phyloP scores from a whole-genome alignment of 306 rosid species.

The Cicer arietinum region DNA sequence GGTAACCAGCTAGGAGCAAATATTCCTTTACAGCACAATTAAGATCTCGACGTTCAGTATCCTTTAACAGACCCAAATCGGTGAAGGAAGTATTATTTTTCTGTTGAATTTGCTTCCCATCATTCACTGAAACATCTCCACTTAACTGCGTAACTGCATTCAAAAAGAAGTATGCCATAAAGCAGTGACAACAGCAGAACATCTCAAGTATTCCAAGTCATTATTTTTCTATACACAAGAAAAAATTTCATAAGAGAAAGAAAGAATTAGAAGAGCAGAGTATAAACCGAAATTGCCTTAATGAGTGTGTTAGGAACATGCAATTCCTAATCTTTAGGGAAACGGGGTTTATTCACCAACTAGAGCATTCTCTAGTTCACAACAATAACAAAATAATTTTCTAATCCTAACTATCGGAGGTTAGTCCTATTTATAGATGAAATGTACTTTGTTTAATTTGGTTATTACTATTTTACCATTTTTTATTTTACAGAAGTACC shows the following conservation, averaged over 20 bases:
- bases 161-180: conserved; percentile 33
- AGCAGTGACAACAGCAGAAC: conserved; percentile 8
- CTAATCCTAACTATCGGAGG: too few relatives aligned
- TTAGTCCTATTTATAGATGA: too few relatives aligned
- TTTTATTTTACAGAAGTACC: too few relatives aligned
- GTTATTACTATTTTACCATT: too few relatives aligned
- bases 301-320: too few relatives aligned
- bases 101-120: conserved; percentile 57
- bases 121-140: conserved; percentile 52
- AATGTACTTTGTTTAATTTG: too few relatives aligned
- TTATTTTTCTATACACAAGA: conserved; percentile 13
- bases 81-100: conserved; percentile 60
- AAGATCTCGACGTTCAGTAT: conserved; percentile 81
- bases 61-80: conserved; percentile 86
- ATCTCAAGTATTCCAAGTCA: conserved; percentile 30
- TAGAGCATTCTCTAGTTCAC: too few relatives aligned
- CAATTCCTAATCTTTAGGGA: too few relatives aligned
- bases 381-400: too few relatives aligned
- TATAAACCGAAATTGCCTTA: conserved; percentile 29
- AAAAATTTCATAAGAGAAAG: conserved; percentile 17
- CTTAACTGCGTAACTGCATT: conserved; percentile 54
- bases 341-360: too few relatives aligned
- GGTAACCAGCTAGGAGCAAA: conserved; percentile 91
- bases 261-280: conserved; percentile 33
- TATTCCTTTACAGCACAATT: conserved; percentile 96